Conservation (phyloP, 2,329 filamentous ascomycete species). For the Colletotrichum paranaense region DNA sequence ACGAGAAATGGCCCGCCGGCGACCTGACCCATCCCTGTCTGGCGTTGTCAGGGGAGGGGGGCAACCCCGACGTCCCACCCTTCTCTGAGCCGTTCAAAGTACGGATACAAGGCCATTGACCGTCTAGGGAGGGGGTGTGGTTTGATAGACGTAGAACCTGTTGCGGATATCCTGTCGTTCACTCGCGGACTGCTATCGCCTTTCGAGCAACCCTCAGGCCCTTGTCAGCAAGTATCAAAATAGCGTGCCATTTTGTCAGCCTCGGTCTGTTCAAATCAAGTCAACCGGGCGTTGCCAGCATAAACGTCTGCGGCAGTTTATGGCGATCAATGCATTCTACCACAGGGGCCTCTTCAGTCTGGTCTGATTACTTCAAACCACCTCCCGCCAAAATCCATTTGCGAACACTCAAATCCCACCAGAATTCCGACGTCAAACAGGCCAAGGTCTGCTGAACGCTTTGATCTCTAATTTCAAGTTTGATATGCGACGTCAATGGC, state of each 20-base stretch:
- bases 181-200: background rate
- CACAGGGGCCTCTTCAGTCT: constrained; percentile 2
- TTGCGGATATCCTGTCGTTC: background rate
- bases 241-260: constrained; percentile 29
- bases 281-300: constrained; percentile 9
- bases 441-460: constrained; percentile 14
- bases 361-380: constrained; percentile 2
- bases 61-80: constrained; percentile 19
- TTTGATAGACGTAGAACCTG: constrained; percentile 12
- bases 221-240: constrained; percentile 26
- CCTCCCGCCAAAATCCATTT: background rate
- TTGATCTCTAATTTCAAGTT: constrained; percentile 17
- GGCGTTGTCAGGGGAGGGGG: background rate
- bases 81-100: constrained; percentile 7
- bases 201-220: background rate
- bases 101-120: background rate
- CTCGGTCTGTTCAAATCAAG: constrained; percentile 10
- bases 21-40: constrained; percentile 29
- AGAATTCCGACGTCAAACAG: constrained; percentile 4
- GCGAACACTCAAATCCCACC: background rate
- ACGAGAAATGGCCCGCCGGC: constrained; percentile 14
- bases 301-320: constrained; percentile 21
- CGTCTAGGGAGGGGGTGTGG: constrained; percentile 10
- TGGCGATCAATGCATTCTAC: constrained; percentile 31
- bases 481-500: constrained; percentile 21